phyloP scores from a whole-genome alignment of 768 basidiomycete genomes.

The Boletus rubropictus region DNA sequence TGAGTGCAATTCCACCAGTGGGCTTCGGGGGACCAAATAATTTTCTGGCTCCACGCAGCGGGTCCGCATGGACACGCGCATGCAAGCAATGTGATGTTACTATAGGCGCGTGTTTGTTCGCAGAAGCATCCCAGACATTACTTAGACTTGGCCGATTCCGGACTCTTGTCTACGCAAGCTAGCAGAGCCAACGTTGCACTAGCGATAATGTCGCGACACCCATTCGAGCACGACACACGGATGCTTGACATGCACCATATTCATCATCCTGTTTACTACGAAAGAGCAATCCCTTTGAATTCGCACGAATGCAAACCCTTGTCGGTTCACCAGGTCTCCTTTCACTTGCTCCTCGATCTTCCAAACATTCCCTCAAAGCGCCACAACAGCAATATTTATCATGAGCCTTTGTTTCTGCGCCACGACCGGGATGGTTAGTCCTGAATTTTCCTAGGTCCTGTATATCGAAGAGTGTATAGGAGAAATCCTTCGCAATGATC shows the following conservation, averaged over 20 bases:
- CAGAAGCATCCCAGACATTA: background rate
- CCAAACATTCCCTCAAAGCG: conserved; percentile 96
- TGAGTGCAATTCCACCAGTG: conserved; percentile 64
- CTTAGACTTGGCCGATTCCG: conserved; percentile 83
- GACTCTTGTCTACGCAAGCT: conserved; percentile 84
- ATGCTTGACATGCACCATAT: conserved; percentile 75
- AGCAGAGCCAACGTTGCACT: conserved; percentile 88
- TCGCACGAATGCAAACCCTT: conserved; percentile 44
- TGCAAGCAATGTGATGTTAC: conserved; percentile 57
- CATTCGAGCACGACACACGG: conserved; percentile 79
- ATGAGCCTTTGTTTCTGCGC: conserved; percentile 78
- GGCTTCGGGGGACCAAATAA: conserved; percentile 83
- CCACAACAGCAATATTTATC: conserved; percentile 89
- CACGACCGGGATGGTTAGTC: conserved; percentile 75
- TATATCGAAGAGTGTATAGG: conserved; percentile 89
- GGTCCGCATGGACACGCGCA: conserved; percentile 59
- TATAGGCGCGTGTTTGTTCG: conserved; percentile 15
- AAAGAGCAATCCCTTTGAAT: background rate
- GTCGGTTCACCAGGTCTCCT: conserved; percentile 52
- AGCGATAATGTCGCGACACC: conserved; percentile 98
- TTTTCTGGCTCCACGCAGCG: conserved; percentile 43
- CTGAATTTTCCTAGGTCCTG: conserved; percentile 82
- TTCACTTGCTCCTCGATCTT: conserved; percentile 65
- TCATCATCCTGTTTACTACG: conserved; percentile 68
- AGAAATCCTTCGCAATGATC: conserved; percentile 86